A percentile compares a stretch with the other conserved stretches of the same genome.
Evolutionary conservation across 129 eudicot species (phyloP).

Genomic region (Flaveria trinervia): DNA sequence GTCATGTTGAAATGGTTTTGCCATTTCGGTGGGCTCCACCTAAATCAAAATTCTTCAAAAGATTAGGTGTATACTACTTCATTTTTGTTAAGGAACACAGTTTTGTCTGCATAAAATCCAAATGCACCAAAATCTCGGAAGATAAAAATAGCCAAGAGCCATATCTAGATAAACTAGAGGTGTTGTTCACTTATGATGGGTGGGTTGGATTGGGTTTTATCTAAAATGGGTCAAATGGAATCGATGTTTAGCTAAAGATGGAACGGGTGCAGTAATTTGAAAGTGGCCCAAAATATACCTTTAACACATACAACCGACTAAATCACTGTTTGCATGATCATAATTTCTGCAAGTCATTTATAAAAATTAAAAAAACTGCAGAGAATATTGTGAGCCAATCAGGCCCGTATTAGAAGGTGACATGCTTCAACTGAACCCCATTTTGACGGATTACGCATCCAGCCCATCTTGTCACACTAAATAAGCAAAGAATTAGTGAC

Average conservation of each 20-base stretch:
- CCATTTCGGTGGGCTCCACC: slow-evolving; percentile 61
- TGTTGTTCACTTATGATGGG: background rate
- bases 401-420: too few relatives aligned
- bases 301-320: background rate
- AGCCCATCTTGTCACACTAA: background rate
- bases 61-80: slow-evolving; percentile 1
- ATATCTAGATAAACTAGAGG: background rate
- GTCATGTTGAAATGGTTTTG: slow-evolving; percentile 76
- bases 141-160: background rate
- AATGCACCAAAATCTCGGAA: slow-evolving; percentile 20
- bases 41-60: slow-evolving; percentile 24
- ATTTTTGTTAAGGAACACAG: background rate
- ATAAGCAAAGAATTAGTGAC: slow-evolving; percentile 34
- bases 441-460: background rate
- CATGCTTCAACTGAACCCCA: background rate
- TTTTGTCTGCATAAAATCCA: slow-evolving; percentile 13
- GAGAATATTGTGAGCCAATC: background rate
- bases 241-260: background rate
- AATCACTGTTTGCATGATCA: background rate
- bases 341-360: background rate
- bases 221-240: background rate
- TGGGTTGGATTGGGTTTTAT: background rate
- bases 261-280: background rate
- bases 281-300: background rate
- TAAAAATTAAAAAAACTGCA: background rate